These are phyloP conservation scores for Chlorella vulgaris DNA, from an alignment of 139 green algal species.

Conservation along the genomic window DNA sequence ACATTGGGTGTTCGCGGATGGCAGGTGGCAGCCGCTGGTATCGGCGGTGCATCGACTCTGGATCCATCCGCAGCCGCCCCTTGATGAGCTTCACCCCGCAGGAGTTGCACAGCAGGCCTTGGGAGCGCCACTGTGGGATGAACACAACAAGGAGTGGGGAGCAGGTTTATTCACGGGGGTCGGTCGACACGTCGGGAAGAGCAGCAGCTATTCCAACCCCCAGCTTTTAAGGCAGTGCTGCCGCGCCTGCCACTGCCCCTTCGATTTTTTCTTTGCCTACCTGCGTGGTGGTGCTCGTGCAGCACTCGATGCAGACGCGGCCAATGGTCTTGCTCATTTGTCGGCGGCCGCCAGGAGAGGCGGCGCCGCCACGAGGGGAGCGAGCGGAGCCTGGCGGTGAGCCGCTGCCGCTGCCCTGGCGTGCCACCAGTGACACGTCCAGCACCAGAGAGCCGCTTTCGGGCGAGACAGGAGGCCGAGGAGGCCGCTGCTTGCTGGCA, in stretches of 20 bases:
- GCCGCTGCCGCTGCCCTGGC: neutral
- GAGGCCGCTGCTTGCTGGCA: neutral
- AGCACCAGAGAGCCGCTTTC: neutral
- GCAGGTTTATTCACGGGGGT: neutral
- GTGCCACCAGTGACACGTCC: neutral
- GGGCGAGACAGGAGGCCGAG: neutral
- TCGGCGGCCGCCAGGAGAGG: neutral
- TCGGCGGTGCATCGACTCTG: constrained; percentile 22
- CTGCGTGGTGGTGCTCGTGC: constrained; percentile 6
- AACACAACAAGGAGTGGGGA: neutral
- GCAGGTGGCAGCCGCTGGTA: constrained; percentile 17
- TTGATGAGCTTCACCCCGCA: constrained; percentile 33
- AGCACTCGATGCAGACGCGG: constrained; percentile 24
- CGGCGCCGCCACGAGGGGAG: neutral
- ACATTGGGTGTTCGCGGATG: constrained; percentile 22
- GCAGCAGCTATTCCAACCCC: too few species aligned
- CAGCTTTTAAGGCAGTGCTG: too few species aligned
- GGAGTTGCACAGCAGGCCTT: constrained; percentile 28
- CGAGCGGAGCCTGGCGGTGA: neutral
- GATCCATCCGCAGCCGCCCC: constrained; percentile 16
- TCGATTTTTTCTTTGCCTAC: too few species aligned
- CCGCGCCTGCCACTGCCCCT: too few species aligned
- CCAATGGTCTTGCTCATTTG: constrained; percentile 20
- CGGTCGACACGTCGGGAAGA: too few species aligned
- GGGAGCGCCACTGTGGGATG: constrained; percentile 17